Evolutionary conservation across 2,329 filamentous ascomycete genomes (phyloP), one percentile per base, ranked within the genome.

Genomic region (Aspergillus nomiae): DNA sequence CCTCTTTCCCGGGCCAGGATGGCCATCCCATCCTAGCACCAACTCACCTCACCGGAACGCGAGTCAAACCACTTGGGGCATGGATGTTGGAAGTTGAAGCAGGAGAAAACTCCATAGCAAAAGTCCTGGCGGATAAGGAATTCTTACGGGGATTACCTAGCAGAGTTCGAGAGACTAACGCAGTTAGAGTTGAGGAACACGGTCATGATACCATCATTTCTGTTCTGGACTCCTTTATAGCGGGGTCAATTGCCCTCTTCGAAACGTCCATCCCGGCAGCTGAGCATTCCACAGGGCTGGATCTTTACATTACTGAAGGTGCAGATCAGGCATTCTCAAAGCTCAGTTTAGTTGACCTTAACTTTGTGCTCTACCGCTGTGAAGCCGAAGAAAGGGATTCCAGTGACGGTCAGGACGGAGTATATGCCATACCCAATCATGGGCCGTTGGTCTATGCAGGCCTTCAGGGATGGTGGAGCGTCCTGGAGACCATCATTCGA

Each of bases 391-490:
- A 92, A 77, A 86, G 87, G 55, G 92, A 95, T 69, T 87, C 86
- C 8, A 97, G 91, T 67, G 86, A 85, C 58, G 92, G 92, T 4
- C 85, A 86, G 63, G 92, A 97, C 74, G 94, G 95, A n/a, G 89
- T 89, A 10, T 99, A 98, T 79, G 86, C 89, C 58, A 90, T 99
- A 67, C 95, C 95, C 1, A 89, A 89, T 1, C 84, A 93, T 73
- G 94, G 94, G 2, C 88, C 90, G 63, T 85, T 97, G 48, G 92
- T 97, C 2, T 99, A 98, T 77, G 94, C 94, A 64, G 95, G 95
- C 64, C 84, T 99, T n/a, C 95, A 99, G 77, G 96, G 96, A 43
- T 99, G 95, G 94, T 97, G 94, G 93, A 97, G 93, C 75, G 83
- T 97, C 0, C 81, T 99, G 48, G 90, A 92, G 70, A 85, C 91